These are phyloP conservation scores for Cutaneotrichosporon curvatum DNA, from an alignment of 1,284 basidiomycete species.

Conservation along the genomic window DNA sequence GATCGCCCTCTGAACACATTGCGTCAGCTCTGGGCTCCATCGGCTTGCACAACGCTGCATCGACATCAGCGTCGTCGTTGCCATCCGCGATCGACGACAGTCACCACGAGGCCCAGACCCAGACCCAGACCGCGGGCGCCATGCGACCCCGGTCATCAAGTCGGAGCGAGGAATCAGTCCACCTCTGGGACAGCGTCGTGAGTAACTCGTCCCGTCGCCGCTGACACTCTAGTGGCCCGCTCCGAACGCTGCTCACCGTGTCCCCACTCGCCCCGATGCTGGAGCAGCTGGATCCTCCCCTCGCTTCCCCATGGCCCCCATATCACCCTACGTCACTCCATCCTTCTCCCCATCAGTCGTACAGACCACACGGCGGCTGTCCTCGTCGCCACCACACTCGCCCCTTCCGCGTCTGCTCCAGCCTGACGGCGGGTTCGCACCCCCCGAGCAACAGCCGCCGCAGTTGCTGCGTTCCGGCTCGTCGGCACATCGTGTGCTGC, in stretches of 20 bases:
- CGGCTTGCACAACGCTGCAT: not conserved
- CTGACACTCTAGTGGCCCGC: slow-evolving; percentile 31
- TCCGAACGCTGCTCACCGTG: slow-evolving; percentile 14
- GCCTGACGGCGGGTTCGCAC: not conserved
- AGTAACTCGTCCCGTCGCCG: slow-evolving; percentile 12
- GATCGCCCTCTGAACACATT: not conserved
- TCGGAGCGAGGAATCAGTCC: slow-evolving; percentile 14
- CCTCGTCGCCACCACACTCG: slow-evolving; percentile 5
- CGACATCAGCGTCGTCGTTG: no score
- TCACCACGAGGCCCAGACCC: no score
- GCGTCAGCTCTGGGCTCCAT: no score
- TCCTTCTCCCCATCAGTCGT: slow-evolving; percentile 36
- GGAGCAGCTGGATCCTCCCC: slow-evolving; percentile 26
- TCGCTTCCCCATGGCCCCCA: slow-evolving; percentile 33
- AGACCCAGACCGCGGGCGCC: no score
- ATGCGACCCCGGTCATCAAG: no score
- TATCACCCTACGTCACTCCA: slow-evolving; percentile 40
- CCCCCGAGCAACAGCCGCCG: no score
- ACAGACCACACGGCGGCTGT: slow-evolving; percentile 6
- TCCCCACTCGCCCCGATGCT: not conserved
- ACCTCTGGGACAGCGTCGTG: slow-evolving; percentile 45
- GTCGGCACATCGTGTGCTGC: not conserved
- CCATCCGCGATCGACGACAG: no score
- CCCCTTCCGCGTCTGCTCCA: not conserved
- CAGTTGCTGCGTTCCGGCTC: not conserved